These are phyloP conservation scores for Naematelia encephala DNA, from an alignment of 768 basidiomycete genomes.

Conservation along the genomic window DNA sequence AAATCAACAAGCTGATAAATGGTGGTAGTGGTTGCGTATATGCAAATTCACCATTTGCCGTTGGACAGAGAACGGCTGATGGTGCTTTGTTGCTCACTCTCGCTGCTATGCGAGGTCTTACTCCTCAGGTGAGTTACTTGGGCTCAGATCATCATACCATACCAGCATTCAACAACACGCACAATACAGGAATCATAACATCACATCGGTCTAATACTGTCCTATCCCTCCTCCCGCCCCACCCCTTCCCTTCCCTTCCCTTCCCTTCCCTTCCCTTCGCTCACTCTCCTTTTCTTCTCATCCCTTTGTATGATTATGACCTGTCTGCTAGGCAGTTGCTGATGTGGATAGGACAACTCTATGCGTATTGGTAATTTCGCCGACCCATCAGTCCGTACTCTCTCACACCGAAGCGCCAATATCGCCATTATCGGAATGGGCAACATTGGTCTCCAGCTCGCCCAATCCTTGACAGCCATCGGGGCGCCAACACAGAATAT, in stretches of 20 bases:
- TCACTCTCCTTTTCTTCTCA: no score
- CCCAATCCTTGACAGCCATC: constrained; percentile 33
- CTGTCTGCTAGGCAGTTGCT: background rate
- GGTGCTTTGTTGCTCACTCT: constrained; percentile 29
- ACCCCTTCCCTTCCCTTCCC: no score
- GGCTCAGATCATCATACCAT: background rate
- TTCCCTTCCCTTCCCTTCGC: no score
- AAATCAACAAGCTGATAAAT: background rate
- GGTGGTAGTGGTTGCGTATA: constrained; percentile 25
- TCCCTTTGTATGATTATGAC: no score
- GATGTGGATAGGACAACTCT: constrained; percentile 15
- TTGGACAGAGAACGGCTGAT: constrained; percentile 39
- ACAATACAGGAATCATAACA: no score
- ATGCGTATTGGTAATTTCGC: constrained; percentile 21
- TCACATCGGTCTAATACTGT: no score
- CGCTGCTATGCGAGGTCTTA: constrained; percentile 22
- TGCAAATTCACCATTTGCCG: constrained; percentile 31
- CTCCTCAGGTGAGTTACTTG: constrained; percentile 16
- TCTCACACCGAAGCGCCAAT: constrained; percentile 16
- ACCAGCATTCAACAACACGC: no score
- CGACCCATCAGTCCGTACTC: background rate
- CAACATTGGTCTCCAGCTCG: constrained; percentile 46
- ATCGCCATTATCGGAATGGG: constrained; percentile 52
- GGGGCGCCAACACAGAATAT: constrained; percentile 45
- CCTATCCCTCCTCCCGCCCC: no score